These are phyloP conservation scores for Thielaviopsis punctulata DNA, from an alignment of 2,329 filamentous ascomycete species.

Conservation along the genomic window DNA sequence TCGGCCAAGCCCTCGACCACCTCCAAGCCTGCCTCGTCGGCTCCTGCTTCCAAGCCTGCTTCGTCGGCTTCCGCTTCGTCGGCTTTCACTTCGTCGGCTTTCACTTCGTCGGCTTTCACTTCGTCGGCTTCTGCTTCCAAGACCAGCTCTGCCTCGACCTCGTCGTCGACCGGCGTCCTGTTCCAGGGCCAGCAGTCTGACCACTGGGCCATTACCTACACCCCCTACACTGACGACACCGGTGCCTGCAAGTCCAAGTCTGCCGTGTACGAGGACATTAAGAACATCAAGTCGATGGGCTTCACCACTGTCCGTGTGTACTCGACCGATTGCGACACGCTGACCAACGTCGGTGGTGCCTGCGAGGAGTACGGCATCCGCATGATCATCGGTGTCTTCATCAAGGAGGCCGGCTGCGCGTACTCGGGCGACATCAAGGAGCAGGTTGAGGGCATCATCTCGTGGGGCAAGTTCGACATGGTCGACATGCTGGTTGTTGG, in stretches of 20 bases:
- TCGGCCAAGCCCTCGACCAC: neutral
- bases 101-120: conserved; percentile 13
- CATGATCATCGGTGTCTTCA: conserved; percentile 78
- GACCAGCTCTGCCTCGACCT: conserved; percentile 12
- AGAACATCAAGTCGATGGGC: conserved; percentile 42
- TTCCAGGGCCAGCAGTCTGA: conserved; percentile 26
- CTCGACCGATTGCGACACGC: conserved; percentile 76
- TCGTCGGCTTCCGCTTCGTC: neutral
- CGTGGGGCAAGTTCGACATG: conserved; percentile 56
- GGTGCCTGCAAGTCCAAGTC: conserved; percentile 46
- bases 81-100: neutral
- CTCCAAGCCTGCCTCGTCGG: conserved; percentile 14
- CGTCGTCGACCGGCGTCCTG: conserved; percentile 15
- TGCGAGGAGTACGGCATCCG: conserved; percentile 49
- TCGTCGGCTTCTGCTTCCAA: conserved; percentile 16
- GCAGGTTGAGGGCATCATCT: conserved; percentile 57
- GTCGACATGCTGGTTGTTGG: conserved; percentile 71
- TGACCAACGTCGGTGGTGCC: conserved; percentile 56
- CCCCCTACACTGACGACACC: conserved; percentile 43
- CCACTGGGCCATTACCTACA: conserved; percentile 66
- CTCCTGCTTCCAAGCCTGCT: conserved; percentile 16
- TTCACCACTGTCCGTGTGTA: conserved; percentile 67
- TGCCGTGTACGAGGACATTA: conserved; percentile 44
- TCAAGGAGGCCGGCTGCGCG: conserved; percentile 46
- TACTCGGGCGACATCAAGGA: conserved; percentile 45